phyloP scores from a whole-genome alignment of 768 basidiomycete species.

The Podaxis carcinomalis region DNA sequence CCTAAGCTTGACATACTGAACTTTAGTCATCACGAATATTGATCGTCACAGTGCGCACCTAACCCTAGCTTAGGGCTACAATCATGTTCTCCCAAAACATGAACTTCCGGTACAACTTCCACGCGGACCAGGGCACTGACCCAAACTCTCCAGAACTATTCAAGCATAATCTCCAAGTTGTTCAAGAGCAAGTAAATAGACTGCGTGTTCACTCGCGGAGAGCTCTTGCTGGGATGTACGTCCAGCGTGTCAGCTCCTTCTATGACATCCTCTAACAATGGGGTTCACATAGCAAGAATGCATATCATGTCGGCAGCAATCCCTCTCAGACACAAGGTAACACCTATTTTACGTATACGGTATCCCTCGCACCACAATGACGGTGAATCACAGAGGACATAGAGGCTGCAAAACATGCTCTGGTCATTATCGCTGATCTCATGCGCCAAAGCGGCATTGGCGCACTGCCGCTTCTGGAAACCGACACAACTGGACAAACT shows the following conservation, averaged over 20 bases:
- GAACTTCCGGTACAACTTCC: conserved; percentile 1
- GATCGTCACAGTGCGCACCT: background rate
- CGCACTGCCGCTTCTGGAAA: conserved; percentile 46
- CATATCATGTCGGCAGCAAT: conserved; percentile 52
- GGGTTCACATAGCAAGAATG: conserved; percentile 43
- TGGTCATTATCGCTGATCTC: conserved; percentile 41
- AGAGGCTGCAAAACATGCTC: conserved; percentile 43
- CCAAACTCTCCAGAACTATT: conserved; percentile 60
- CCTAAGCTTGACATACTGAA: background rate
- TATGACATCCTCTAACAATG: background rate
- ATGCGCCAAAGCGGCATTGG: conserved; percentile 63
- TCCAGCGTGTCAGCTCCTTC: background rate
- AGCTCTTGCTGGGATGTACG: conserved; percentile 52
- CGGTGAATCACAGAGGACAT: conserved; percentile 32
- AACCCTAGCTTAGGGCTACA: background rate
- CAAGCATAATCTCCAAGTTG: conserved; percentile 49
- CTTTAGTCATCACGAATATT: background rate
- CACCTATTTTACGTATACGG: conserved; percentile 3
- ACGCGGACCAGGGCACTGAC: conserved; percentile 32
- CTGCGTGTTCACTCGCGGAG: conserved; percentile 46
- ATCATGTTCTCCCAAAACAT: conserved; percentile 2
- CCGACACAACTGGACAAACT: background rate
- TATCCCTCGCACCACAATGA: background rate
- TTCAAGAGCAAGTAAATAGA: conserved; percentile 43
- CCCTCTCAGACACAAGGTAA: conserved; percentile 54